Percentiles rank a stretch among this genome's conserved stretches.
Conservation (phyloP, 371 early-diverging fungal genomes). For the Hamiltosporidium magnivora region DNA sequence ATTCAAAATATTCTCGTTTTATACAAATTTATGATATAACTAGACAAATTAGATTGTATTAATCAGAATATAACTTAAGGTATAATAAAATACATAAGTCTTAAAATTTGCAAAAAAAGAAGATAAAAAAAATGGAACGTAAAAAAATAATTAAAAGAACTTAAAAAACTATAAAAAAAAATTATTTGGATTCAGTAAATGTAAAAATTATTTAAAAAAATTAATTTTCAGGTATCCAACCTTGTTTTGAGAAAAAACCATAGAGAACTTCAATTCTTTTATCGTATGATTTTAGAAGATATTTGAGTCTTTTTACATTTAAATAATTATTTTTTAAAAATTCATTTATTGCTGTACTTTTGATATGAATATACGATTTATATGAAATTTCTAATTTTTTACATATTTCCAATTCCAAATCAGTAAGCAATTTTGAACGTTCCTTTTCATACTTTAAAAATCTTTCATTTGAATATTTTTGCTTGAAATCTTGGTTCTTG, state of each 20-base stretch:
- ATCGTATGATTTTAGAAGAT: background rate
- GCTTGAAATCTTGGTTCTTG: background rate
- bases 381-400: background rate
- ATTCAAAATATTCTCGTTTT: no score
- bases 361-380: background rate
- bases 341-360: background rate
- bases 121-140: no score
- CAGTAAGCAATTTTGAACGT: background rate
- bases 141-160: no score
- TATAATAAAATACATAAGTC: no score
- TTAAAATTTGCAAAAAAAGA: no score
- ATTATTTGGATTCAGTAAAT: no score
- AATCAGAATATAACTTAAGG: no score
- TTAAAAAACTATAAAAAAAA: no score
- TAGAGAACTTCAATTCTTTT: background rate
- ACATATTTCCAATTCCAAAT: background rate
- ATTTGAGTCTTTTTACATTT: background rate
- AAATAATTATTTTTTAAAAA: background rate
- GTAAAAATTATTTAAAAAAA: no score
- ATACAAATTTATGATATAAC: no score
- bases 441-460: background rate
- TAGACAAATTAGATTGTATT: no score
- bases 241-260: background rate
- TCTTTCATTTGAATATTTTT: background rate
- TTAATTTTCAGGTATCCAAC: background rate